Conservation (phyloP, 2,329 filamentous ascomycete species). For the Xylariaceae sp. region DNA sequence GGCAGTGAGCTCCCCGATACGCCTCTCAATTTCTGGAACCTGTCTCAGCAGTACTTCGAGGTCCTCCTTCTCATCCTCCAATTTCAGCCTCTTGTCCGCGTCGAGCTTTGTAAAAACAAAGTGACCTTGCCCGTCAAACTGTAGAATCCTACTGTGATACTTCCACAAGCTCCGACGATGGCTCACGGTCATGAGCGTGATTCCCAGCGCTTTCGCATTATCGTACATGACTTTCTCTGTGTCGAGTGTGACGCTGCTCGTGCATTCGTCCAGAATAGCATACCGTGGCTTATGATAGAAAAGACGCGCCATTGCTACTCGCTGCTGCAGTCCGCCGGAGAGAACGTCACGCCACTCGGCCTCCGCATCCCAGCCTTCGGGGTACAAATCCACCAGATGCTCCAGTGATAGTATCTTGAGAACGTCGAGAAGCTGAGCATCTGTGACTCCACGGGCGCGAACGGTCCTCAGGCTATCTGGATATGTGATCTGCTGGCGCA, state of each 20-base stretch:
- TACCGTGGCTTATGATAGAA: conserved; percentile 93
- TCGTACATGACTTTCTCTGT: conserved; percentile 97
- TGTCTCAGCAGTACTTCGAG: conserved; percentile 79
- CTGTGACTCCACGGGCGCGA: conserved; percentile 77
- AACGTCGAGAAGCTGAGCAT: conserved; percentile 73
- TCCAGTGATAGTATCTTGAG: conserved; percentile 79
- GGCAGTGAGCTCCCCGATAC: conserved; percentile 73
- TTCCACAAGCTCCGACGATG: conserved; percentile 92
- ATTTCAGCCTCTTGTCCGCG: conserved; percentile 74
- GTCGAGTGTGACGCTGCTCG: conserved; percentile 88
- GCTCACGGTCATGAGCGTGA: conserved; percentile 95
- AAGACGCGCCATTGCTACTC: conserved; percentile 90
- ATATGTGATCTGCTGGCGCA: conserved; percentile 97
- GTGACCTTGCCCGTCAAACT: conserved; percentile 92
- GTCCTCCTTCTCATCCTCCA: conserved; percentile 97
- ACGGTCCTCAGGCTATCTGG: conserved; percentile 86
- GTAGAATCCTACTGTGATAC: conserved; percentile 89
- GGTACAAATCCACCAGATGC: conserved; percentile 71
- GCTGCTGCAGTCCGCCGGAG: conserved; percentile 88
- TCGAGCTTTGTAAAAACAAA: conserved; percentile 89
- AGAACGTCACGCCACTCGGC: conserved; percentile 96
- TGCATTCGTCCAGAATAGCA: conserved; percentile 96
- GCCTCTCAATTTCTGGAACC: conserved; percentile 81
- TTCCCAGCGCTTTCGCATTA: conserved; percentile 83
- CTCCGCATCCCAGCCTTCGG: conserved; percentile 82